Conservation (phyloP, 306 rosid species). For the Prunus fruticosa region DNA sequence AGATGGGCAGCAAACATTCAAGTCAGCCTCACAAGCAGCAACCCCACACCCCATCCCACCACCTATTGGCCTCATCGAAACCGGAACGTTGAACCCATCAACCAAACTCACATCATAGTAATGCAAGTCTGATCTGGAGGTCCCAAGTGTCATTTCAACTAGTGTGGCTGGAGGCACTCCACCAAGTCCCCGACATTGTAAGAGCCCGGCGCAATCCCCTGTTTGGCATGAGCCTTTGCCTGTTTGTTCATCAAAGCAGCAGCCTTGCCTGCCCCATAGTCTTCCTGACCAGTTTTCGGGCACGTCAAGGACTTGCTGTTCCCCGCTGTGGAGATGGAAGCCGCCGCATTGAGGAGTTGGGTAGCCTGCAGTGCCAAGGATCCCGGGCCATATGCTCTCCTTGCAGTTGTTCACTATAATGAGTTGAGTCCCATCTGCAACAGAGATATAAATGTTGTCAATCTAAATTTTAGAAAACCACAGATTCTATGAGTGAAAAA, state of each 20-base stretch:
- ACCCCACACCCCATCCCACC: conserved; percentile 39
- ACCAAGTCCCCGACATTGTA: conserved; percentile 55
- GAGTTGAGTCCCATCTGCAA: conserved; percentile 54
- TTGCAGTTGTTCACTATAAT: conserved; percentile 67
- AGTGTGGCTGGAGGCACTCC: conserved; percentile 70
- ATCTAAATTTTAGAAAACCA: background rate
- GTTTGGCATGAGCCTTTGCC: conserved; percentile 56
- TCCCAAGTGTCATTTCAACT: conserved; percentile 63
- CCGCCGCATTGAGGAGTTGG: conserved; percentile 55
- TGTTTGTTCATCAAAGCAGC: conserved; percentile 39
- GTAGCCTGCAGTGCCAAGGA: conserved; percentile 55
- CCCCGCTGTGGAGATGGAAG: conserved; percentile 53
- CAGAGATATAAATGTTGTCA: background rate
- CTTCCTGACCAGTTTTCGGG: conserved; percentile 70
- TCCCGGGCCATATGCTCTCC: conserved; percentile 71
- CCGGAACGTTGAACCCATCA: conserved; percentile 68
- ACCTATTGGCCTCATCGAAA: conserved; percentile 46
- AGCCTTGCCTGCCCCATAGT: conserved; percentile 78
- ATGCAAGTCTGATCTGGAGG: conserved; percentile 47
- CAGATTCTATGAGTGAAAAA: background rate
- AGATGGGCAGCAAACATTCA: conserved; percentile 58
- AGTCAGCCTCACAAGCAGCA: conserved; percentile 54
- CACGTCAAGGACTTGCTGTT: conserved; percentile 37
- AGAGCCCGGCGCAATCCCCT: conserved; percentile 60
- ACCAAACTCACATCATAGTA: conserved; percentile 72